Conservation (phyloP, 768 basidiomycete species). For the Filobasidium floriforme region DNA sequence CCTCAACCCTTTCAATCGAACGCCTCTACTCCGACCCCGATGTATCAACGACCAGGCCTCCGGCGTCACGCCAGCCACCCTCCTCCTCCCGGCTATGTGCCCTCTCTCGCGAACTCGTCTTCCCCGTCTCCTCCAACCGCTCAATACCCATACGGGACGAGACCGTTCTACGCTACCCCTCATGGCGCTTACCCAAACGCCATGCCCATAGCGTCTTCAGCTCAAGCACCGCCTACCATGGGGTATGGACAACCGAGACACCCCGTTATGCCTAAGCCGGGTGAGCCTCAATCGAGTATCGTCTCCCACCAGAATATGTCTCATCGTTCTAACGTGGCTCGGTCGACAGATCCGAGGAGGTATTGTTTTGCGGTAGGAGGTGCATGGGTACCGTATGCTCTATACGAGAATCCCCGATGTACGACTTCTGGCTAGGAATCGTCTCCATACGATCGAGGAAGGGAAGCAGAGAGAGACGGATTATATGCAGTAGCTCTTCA, state of each 20-base stretch:
- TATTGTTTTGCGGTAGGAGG: slow-evolving; percentile 1
- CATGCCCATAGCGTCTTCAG: neutral
- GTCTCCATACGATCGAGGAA: too few species aligned
- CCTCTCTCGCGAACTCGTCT: neutral
- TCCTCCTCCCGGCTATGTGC: neutral
- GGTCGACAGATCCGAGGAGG: neutral
- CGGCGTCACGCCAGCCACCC: too few species aligned
- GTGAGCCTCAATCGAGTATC: neutral
- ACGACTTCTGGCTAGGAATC: too few species aligned
- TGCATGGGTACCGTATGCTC: neutral
- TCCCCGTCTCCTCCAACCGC: neutral
- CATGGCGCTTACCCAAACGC: neutral
- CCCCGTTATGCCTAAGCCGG: neutral
- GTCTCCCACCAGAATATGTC: neutral
- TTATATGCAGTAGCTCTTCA: too few species aligned
- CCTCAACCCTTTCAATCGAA: too few species aligned
- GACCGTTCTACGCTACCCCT: neutral
- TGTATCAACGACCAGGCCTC: too few species aligned
- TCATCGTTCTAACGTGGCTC: neutral
- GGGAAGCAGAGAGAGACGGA: too few species aligned
- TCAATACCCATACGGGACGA: too few species aligned
- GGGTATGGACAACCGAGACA: neutral
- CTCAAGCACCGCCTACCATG: neutral
- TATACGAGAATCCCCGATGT: neutral
- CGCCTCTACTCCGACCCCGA: too few species aligned